A percentile compares a stretch with the other conserved stretches of the same genome.
Evolutionary conservation across 2,329 filamentous ascomycete genomes (phyloP).

Genomic region (Colletotrichum navitas): DNA sequence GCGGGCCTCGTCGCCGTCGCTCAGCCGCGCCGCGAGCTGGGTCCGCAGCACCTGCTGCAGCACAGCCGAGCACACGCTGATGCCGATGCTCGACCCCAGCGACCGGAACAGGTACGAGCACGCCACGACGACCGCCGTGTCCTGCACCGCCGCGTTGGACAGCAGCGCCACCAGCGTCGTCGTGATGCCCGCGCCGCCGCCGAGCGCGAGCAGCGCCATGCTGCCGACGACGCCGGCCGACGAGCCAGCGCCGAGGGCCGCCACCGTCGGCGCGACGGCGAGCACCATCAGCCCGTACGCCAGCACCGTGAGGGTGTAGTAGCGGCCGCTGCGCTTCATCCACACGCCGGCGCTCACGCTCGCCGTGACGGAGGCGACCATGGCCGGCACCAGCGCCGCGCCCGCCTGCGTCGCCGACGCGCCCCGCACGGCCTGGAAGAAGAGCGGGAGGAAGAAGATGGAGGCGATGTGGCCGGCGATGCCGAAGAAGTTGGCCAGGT

Average conservation of each 20-base stretch:
- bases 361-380: constrained; percentile 71
- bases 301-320: constrained; percentile 75
- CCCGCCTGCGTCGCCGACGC: constrained; percentile 74
- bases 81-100: constrained; percentile 80
- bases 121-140: constrained; percentile 81
- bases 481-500: constrained; percentile 79
- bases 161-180: constrained; percentile 79
- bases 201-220: constrained; percentile 62
- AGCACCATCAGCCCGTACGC: constrained; percentile 67
- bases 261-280: constrained; percentile 67
- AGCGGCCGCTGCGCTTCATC: constrained; percentile 78
- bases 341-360: constrained; percentile 74
- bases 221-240: constrained; percentile 67
- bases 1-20: constrained; percentile 69
- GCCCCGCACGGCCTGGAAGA: constrained; percentile 79
- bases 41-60: constrained; percentile 76
- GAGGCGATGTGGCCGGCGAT: constrained; percentile 68
- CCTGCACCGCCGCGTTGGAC: constrained; percentile 74
- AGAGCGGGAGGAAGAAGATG: constrained; percentile 81
- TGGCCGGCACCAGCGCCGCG: constrained; percentile 74
- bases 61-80: constrained; percentile 78
- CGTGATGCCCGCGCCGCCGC: constrained; percentile 69
- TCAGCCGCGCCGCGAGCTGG: constrained; percentile 66
- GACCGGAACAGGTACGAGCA: constrained; percentile 86
- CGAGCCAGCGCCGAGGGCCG: constrained; percentile 64